Conservation (phyloP, 352 stramenopile genomes). For the Phytophthora boehmeriae region DNA sequence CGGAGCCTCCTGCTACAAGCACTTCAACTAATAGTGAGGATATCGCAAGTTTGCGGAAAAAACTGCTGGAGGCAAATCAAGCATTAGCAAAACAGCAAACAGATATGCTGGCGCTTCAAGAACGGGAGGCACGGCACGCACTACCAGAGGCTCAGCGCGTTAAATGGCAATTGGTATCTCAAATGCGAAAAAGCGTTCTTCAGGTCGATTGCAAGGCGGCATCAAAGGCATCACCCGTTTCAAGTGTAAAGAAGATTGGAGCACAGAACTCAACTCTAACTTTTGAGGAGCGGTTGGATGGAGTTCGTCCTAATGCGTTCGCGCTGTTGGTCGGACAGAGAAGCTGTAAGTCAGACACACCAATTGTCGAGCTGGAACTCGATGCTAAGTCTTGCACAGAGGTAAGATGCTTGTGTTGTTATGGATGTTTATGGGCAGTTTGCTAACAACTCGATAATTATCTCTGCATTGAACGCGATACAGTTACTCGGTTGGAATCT, state of each 20-base stretch:
- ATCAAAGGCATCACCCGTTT: conserved; percentile 9
- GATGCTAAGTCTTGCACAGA: conserved; percentile 53
- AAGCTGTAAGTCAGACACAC: conserved; percentile 33
- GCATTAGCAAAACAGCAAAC: conserved; percentile 64
- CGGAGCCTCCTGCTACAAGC: neutral
- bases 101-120: conserved; percentile 68
- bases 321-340: conserved; percentile 62
- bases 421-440: neutral
- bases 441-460: conserved; percentile 7
- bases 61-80: conserved; percentile 73
- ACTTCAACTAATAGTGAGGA: conserved; percentile 45
- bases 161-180: conserved; percentile 63
- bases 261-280: conserved; percentile 17
- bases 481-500: conserved; percentile 68
- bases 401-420: conserved; percentile 29
- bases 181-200: conserved; percentile 70
- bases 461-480: conserved; percentile 1
- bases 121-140: conserved; percentile 65
- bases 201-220: conserved; percentile 61
- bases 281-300: conserved; percentile 68
- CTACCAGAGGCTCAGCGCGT: conserved; percentile 67
- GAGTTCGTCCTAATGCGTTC: conserved; percentile 66
- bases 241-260: conserved; percentile 21
- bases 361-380: conserved; percentile 46
- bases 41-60: conserved; percentile 57